Percentiles rank a stretch among this genome's conserved stretches.
Conservation (phyloP, 2,329 filamentous ascomycete genomes). For the Cladosporium colombiae region DNA sequence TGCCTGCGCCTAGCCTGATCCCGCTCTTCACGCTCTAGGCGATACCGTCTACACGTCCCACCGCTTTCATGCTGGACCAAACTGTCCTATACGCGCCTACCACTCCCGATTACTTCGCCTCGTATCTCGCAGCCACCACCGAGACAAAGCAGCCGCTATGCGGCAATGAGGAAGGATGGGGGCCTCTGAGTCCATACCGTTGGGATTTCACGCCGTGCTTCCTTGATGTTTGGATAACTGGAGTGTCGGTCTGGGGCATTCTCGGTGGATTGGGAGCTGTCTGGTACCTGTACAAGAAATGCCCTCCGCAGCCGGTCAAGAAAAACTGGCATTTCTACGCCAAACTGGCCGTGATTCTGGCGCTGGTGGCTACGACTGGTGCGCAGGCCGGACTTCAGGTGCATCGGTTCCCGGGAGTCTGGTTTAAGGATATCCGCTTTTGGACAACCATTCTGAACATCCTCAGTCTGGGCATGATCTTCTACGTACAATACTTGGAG, state of each 20-base stretch:
- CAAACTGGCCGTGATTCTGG: constrained; percentile 73
- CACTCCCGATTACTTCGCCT: constrained; percentile 25
- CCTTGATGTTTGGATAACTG: constrained; percentile 83
- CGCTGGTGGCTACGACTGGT: constrained; percentile 67
- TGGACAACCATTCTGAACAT: constrained; percentile 76
- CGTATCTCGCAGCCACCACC: constrained; percentile 33
- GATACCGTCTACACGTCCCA: not conserved
- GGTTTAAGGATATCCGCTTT: constrained; percentile 81
- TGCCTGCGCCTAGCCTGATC: not conserved
- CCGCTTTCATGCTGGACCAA: constrained; percentile 23
- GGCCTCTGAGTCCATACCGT: constrained; percentile 79
- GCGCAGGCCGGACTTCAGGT: constrained; percentile 78
- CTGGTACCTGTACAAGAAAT: constrained; percentile 75
- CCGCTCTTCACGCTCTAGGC: not conserved
- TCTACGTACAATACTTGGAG: constrained; percentile 81
- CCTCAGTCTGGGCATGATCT: constrained; percentile 71
- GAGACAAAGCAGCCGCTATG: constrained; percentile 68
- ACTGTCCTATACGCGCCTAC: constrained; percentile 17
- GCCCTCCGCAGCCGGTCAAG: constrained; percentile 64
- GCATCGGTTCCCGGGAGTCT: constrained; percentile 65
- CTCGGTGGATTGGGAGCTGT: constrained; percentile 74
- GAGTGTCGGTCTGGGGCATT: constrained; percentile 75
- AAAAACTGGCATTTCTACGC: constrained; percentile 93
- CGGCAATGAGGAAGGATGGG: constrained; percentile 91
- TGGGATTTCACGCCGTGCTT: constrained; percentile 98